A percentile compares a stretch with the other conserved stretches of the same genome.
Conservation (phyloP, 352 stramenopile species). For the Globisporangium ultimum region DNA sequence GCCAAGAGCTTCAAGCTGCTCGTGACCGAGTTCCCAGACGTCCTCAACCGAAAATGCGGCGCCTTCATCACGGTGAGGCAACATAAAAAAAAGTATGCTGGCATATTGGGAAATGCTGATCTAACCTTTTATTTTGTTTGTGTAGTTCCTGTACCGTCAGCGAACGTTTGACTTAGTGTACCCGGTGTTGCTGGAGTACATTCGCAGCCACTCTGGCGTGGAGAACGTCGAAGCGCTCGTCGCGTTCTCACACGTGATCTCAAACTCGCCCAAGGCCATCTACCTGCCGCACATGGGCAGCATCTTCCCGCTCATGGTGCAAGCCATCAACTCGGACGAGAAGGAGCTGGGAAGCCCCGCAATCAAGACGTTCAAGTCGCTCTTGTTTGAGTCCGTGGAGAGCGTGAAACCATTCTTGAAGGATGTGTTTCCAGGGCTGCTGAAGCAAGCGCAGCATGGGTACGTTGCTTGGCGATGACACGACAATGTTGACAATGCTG, state of each 20-base stretch:
- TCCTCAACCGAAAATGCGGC: constrained; percentile 82
- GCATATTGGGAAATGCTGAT: neutral
- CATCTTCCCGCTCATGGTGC: constrained; percentile 83
- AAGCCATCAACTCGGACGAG: constrained; percentile 76
- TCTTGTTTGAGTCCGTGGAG: constrained; percentile 76
- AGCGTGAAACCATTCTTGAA: constrained; percentile 82
- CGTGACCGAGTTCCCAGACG: constrained; percentile 72
- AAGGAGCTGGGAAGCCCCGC: constrained; percentile 70
- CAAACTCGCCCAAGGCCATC: constrained; percentile 76
- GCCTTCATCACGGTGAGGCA: constrained; percentile 68
- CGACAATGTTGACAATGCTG: neutral
- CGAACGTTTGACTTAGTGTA: constrained; percentile 80
- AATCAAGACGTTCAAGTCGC: constrained; percentile 72
- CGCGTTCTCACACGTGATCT: constrained; percentile 75
- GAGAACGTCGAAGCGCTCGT: constrained; percentile 67
- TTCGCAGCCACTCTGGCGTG: constrained; percentile 32
- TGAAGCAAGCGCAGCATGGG: constrained; percentile 81
- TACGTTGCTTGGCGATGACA: constrained; percentile 21
- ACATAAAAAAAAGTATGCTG: neutral
- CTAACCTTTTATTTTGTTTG: neutral
- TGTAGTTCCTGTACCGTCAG: constrained; percentile 77
- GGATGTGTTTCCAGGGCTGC: constrained; percentile 76
- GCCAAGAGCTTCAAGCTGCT: constrained; percentile 80
- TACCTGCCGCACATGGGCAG: constrained; percentile 69
- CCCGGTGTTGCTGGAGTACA: constrained; percentile 63